phyloP scores from a whole-genome alignment of 106 monocot genomes.

The Ottelia alismoides region DNA sequence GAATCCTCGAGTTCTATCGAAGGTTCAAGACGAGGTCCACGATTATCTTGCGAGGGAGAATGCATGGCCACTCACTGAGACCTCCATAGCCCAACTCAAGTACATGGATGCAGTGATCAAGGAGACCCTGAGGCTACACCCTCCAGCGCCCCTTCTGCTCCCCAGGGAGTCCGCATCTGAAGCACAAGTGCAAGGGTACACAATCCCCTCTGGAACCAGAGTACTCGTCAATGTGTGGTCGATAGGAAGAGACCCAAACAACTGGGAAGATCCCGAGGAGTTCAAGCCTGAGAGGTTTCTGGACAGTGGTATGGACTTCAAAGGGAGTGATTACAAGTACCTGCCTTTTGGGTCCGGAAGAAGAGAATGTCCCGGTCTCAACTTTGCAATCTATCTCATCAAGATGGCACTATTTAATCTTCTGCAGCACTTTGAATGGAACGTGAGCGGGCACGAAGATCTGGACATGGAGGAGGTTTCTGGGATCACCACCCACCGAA shows the following conservation, averaged over 20 bases:
- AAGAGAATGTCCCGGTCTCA: slow-evolving; percentile 24
- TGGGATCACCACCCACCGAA: slow-evolving; percentile 19
- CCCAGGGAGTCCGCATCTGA: slow-evolving; percentile 13
- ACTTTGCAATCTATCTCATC: slow-evolving; percentile 6
- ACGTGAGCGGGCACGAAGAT: slow-evolving; percentile 4
- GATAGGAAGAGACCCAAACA: slow-evolving; percentile 13
- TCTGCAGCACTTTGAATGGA: slow-evolving; percentile 21
- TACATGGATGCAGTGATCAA: slow-evolving; percentile 27
- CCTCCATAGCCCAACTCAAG: slow-evolving; percentile 4
- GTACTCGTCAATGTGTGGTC: slow-evolving; percentile 20
- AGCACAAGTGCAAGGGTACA: slow-evolving; percentile 14
- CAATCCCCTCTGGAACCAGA: slow-evolving; percentile 12
- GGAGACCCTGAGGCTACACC: slow-evolving; percentile 21
- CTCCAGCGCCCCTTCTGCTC: slow-evolving; percentile 14
- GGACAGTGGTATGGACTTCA: slow-evolving; percentile 4
- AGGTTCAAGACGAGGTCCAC: slow-evolving; percentile 14
- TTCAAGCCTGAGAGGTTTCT: slow-evolving; percentile 33
- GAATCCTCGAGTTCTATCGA: slow-evolving; percentile 17
- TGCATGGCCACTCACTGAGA: slow-evolving; percentile 9
- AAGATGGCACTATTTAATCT: slow-evolving; percentile 24
- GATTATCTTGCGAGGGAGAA: slow-evolving; percentile 1
- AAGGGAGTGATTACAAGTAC: slow-evolving; percentile 15
- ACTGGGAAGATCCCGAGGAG: slow-evolving; percentile 17
- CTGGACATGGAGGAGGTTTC: slow-evolving; percentile 17
- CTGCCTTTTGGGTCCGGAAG: slow-evolving; percentile 27